Base-by-base conservation (phyloP, 495 filamentous ascomycete species). In the Pyrenula aspistea region DNA sequence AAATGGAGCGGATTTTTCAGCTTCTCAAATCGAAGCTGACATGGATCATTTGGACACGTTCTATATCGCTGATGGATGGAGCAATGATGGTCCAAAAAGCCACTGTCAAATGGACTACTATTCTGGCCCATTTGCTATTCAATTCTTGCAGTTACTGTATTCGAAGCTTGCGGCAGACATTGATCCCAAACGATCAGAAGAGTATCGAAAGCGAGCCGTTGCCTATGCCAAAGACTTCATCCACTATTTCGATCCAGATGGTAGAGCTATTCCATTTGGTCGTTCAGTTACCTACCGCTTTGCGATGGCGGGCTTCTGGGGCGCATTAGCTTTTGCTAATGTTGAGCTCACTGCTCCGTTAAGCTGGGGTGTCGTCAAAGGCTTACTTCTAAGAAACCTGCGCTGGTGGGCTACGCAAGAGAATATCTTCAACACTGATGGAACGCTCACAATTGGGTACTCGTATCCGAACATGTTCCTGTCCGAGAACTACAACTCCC, bases 41-140 rank as follows among this genome's bases (percentile, higher is more conserved):
- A 83, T 91, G 60, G 77, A 85, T 58, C 86, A 90, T 57, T 70
- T 91, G 12, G 82, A 90, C 62, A 87, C 84, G 2, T 91, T 90
- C 68, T 88, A 89, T 64, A 77, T 87, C 3, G 87, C 86, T 0
- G 83, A 80, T 36, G 87, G 87, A 1, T 91, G 87, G 87, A 87
- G 83, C 1, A 88, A 88, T 59, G 87, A 91, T 61, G 87, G 87
- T 0, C 86, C 87, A 0, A 83, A 83, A 64, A 83, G 80, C 12
- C 85, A 88, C 56, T 82, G 84, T 57, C 86, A 89, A 63, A 85
- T 90, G 80, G 87, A 89, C 63, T 90, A 90, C 63, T 90, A 90
- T 63, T 89, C 86, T 20, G 87, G 86, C 11, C 84, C 81, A 54
- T 89, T 89, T 63, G 87, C 86, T 2, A 89, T 89, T 60, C 86